Evolutionary conservation across 495 filamentous ascomycete species (phyloP).

Genomic region (Hypoxylon lienhwacheense): DNA sequence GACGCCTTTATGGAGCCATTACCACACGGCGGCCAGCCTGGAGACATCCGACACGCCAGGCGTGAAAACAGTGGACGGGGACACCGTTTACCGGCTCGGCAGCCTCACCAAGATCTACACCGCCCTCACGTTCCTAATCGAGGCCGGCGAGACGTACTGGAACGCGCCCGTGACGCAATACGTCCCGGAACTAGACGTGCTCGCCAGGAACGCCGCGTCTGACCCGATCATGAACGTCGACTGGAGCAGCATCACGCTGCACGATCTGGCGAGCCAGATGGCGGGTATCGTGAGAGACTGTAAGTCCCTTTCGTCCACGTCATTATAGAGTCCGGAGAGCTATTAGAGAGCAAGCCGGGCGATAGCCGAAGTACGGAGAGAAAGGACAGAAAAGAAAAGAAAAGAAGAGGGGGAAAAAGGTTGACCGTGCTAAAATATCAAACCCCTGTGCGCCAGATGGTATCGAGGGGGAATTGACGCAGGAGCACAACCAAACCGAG

Average conservation of each 20-base stretch:
- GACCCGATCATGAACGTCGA: slow-evolving; percentile 48
- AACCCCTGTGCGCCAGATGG: slow-evolving; percentile 41
- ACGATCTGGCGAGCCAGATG: slow-evolving; percentile 55
- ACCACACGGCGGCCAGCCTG: slow-evolving; percentile 50
- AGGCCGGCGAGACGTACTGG: slow-evolving; percentile 46
- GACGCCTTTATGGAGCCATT: slow-evolving; percentile 45
- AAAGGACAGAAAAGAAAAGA: not conserved
- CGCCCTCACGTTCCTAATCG: slow-evolving; percentile 50
- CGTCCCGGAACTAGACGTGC: slow-evolving; percentile 55
- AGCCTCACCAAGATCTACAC: slow-evolving; percentile 56
- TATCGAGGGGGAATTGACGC: slow-evolving; percentile 46
- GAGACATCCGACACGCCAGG: slow-evolving; percentile 38
- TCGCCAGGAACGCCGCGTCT: slow-evolving; percentile 33
- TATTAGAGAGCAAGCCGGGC: not conserved
- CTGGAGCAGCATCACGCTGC: slow-evolving; percentile 60
- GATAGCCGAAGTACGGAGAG: slow-evolving; percentile 3
- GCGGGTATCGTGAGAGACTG: slow-evolving; percentile 55
- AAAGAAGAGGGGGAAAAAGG: slow-evolving; percentile 36
- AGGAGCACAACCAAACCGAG: slow-evolving; percentile 40
- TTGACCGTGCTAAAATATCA: slow-evolving; percentile 2
- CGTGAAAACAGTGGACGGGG: slow-evolving; percentile 42
- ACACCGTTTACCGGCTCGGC: slow-evolving; percentile 56
- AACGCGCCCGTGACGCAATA: slow-evolving; percentile 55
- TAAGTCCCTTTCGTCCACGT: slow-evolving; percentile 19
- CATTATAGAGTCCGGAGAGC: too few relatives aligned